Conservation (phyloP, 208 protist genomes). For the Wallacemonas sp. region DNA sequence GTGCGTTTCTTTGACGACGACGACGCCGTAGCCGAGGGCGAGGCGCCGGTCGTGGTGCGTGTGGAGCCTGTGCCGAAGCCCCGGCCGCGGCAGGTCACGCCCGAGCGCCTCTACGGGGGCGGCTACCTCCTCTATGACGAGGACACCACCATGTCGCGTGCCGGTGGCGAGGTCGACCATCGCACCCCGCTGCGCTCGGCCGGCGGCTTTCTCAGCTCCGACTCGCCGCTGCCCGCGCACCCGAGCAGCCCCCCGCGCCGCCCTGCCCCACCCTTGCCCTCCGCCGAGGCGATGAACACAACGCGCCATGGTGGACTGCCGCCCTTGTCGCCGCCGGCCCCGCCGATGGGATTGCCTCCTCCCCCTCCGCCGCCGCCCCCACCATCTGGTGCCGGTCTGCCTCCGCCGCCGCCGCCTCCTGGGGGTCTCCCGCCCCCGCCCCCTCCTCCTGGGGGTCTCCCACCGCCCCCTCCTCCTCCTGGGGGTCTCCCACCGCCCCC, state of each 20-base stretch:
- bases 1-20: constrained; percentile 55
- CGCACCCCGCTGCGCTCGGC: constrained; percentile 8
- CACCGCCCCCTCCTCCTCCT: constrained; percentile 21
- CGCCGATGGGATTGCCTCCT: no score
- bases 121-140: constrained; percentile 23
- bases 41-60: constrained; percentile 30
- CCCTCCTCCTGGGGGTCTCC: constrained; percentile 12
- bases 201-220: constrained; percentile 12
- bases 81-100: constrained; percentile 19
- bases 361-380: no score
- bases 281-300: background rate
- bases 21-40: constrained; percentile 51
- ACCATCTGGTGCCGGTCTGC: no score
- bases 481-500: constrained; percentile 21
- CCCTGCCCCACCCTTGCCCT: constrained; percentile 7
- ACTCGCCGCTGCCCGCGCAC: constrained; percentile 5
- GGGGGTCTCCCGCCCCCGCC: constrained; percentile 16
- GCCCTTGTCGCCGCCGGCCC: background rate
- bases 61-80: constrained; percentile 16
- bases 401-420: constrained; percentile 1
- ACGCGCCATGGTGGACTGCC: background rate
- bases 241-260: background rate
- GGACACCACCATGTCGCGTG: background rate
- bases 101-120: constrained; percentile 44
- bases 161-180: background rate